These are phyloP conservation scores for Daldinia decipiens DNA, from an alignment of 495 filamentous ascomycete genomes.

Conservation along the genomic window DNA sequence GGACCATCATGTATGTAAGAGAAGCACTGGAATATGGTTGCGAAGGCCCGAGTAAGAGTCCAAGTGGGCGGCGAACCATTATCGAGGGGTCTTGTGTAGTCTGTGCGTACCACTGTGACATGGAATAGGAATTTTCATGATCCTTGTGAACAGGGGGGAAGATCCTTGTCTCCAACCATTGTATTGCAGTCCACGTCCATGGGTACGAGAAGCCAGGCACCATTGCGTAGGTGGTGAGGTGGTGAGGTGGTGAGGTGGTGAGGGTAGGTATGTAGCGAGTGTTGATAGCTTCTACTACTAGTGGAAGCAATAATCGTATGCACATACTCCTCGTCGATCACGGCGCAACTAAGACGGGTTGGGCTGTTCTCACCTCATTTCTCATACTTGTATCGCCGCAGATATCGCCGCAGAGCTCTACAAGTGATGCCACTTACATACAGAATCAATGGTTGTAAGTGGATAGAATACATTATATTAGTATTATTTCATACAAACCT, in stretches of 20 bases:
- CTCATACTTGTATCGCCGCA: background rate
- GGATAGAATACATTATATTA: background rate
- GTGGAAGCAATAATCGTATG: background rate
- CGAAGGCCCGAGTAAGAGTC: conserved; percentile 32
- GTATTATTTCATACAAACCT: background rate
- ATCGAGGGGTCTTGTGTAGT: conserved; percentile 28
- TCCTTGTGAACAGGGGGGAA: conserved; percentile 28
- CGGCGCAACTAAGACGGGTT: background rate
- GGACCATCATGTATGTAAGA: conserved; percentile 23
- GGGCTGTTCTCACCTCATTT: too few relatives aligned
- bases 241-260: too few relatives aligned
- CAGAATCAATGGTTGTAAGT: background rate
- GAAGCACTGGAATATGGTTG: conserved; percentile 25
- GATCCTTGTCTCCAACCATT: conserved; percentile 42
- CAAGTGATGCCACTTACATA: background rate
- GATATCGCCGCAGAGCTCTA: background rate
- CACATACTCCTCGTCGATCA: background rate
- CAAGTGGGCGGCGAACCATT: conserved; percentile 32
- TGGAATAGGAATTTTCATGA: conserved; percentile 38
- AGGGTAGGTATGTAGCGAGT: too few relatives aligned
- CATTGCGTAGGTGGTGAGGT: background rate
- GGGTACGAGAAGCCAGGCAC: conserved; percentile 16
- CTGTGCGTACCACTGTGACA: conserved; percentile 24
- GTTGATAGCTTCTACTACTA: background rate
- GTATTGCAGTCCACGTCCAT: conserved; percentile 39